Conservation (phyloP, 176 grass and related monocot genomes). For the Alopecurus myosuroides region DNA sequence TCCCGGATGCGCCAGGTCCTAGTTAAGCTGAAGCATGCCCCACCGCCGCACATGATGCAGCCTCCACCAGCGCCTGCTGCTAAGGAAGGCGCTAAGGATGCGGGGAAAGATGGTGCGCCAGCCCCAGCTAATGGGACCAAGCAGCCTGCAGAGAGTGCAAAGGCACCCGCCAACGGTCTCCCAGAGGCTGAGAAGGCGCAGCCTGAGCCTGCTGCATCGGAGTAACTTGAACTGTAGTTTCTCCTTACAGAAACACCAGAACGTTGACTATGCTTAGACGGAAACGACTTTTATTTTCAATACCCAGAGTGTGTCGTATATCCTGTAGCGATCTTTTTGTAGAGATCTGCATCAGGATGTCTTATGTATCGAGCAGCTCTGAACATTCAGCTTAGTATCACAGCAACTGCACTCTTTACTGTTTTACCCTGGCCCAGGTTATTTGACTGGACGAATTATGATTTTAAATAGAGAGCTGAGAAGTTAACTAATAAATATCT, state of each 20-base stretch:
- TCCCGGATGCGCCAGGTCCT: constrained; percentile 84
- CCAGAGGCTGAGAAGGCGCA: constrained; percentile 24
- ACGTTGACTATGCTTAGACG: constrained; percentile 28
- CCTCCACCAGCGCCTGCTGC: constrained; percentile 43
- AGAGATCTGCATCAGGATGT: constrained; percentile 23
- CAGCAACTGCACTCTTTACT: constrained; percentile 14
- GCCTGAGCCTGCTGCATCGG: constrained; percentile 25
- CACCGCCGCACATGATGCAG: constrained; percentile 67
- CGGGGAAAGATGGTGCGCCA: not conserved
- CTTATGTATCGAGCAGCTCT: constrained; percentile 28
- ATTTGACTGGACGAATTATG: not conserved
- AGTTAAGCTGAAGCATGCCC: constrained; percentile 79
- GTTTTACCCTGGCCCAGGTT: constrained; percentile 1
- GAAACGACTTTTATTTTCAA: constrained; percentile 29
- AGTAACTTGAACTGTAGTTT: constrained; percentile 27
- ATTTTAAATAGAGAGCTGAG: not conserved
- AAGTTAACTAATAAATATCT: not conserved
- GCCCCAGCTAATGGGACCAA: constrained; percentile 37
- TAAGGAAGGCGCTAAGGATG: constrained; percentile 43
- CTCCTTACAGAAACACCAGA: constrained; percentile 19
- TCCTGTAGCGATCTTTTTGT: constrained; percentile 47
- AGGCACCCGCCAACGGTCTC: constrained; percentile 12
- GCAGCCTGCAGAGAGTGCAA: constrained; percentile 33
- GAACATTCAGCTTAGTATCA: constrained; percentile 37
- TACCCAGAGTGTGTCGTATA: not conserved